Percentiles rank a stretch among this genome's conserved stretches.
phyloP scores from a whole-genome alignment of 176 grass and related monocot genomes.

The Carex littledalei region DNA sequence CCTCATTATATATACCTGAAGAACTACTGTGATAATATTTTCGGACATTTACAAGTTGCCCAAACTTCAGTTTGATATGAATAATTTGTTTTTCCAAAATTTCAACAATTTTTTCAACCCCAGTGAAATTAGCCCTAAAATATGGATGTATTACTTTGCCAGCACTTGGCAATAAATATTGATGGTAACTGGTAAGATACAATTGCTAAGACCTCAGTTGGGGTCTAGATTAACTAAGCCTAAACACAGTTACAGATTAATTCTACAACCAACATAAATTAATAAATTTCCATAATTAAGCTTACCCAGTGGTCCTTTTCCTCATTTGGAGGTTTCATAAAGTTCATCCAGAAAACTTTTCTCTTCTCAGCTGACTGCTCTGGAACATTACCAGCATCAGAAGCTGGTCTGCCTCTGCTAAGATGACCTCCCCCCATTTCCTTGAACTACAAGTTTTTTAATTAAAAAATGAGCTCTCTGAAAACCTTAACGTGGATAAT shows the following conservation, averaged over 20 bases:
- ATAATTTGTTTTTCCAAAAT: background rate
- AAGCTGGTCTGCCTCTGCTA: slow-evolving; percentile 45
- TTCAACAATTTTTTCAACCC: background rate
- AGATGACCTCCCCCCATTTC: slow-evolving; percentile 76
- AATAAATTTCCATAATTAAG: slow-evolving; percentile 7
- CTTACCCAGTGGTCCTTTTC: slow-evolving; percentile 99
- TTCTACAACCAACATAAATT: background rate
- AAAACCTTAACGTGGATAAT: background rate
- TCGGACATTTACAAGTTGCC: background rate
- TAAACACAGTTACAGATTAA: background rate
- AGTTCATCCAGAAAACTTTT: slow-evolving; percentile 86
- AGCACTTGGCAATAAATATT: background rate
- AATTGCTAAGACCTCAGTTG: background rate
- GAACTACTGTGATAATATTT: background rate
- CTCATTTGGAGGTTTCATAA: slow-evolving; percentile 81
- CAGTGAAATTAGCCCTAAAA: background rate
- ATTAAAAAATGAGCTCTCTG: slow-evolving; percentile 7
- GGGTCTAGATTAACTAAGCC: background rate
- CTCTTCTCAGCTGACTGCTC: slow-evolving; percentile 73
- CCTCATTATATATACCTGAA: background rate
- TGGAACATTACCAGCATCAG: slow-evolving; percentile 47
- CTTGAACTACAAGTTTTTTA: slow-evolving; percentile 51
- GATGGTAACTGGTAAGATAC: background rate
- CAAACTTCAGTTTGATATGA: background rate
- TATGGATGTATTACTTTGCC: no score